Conservation (phyloP, 2,329 filamentous ascomycete species). For the Leptographium flavum region DNA sequence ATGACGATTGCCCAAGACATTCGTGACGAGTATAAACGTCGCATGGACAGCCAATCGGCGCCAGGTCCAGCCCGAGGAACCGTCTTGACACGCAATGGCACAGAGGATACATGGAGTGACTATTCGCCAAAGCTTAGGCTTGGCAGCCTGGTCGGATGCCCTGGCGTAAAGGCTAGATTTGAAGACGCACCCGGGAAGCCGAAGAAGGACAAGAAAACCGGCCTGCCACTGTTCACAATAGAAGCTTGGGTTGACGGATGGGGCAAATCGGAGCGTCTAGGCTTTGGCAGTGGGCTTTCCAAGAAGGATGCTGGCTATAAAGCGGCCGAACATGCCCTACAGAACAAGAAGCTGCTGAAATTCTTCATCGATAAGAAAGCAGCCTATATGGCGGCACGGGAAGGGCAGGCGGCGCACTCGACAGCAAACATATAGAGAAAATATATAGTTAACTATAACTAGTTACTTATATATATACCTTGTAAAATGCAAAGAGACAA, state of each 20-base stretch:
- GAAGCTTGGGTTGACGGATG: constrained; percentile 54
- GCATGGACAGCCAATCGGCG: constrained; percentile 1
- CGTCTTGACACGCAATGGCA: not conserved
- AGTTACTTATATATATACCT: too few species aligned
- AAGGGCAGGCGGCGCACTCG: constrained; percentile 6
- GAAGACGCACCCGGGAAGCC: constrained; percentile 37
- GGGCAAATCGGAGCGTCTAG: constrained; percentile 50
- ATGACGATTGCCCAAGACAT: constrained; percentile 45
- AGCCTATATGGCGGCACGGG: constrained; percentile 22
- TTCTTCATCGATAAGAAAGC: constrained; percentile 32
- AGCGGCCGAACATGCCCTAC: constrained; percentile 49
- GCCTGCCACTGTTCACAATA: constrained; percentile 45
- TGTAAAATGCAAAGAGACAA: too few species aligned
- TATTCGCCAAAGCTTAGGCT: constrained; percentile 35
- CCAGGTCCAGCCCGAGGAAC: not conserved
- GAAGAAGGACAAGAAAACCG: constrained; percentile 37
- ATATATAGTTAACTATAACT: too few species aligned
- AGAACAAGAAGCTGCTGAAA: constrained; percentile 50
- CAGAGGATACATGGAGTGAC: not conserved
- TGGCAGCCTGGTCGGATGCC: constrained; percentile 35
- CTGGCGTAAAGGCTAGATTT: constrained; percentile 47
- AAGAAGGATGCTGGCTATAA: constrained; percentile 57
- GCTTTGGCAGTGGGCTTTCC: constrained; percentile 45
- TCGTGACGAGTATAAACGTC: constrained; percentile 22
- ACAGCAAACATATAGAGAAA: too few species aligned